A percentile compares a stretch with the other conserved stretches of the same genome.
phyloP scores from a whole-genome alignment of 257 asterid genomes.

The Rubia yunnanensis region DNA sequence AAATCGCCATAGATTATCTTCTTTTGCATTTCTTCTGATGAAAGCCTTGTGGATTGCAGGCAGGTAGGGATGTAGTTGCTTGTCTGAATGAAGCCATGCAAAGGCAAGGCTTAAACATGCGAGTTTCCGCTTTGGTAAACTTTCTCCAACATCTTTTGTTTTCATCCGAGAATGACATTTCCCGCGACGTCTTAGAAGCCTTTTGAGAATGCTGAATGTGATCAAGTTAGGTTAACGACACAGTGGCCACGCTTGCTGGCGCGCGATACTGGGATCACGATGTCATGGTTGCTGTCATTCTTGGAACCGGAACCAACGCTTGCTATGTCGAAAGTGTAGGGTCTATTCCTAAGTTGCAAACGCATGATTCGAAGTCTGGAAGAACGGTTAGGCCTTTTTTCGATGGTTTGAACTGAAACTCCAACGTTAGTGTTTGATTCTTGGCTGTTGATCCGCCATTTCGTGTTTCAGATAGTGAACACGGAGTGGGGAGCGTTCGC shows the following conservation, averaged over 20 bases:
- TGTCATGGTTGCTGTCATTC: slow-evolving; percentile 74
- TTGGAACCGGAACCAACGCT: slow-evolving; percentile 78
- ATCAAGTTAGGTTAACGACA: slow-evolving; percentile 66
- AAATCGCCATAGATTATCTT: background rate
- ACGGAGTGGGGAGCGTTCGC: slow-evolving; percentile 84
- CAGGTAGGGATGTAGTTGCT: slow-evolving; percentile 69
- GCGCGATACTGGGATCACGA: slow-evolving; percentile 73
- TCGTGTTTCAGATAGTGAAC: slow-evolving; percentile 45
- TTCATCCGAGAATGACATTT: slow-evolving; percentile 1
- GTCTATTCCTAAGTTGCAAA: slow-evolving; percentile 49
- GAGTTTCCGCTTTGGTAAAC: slow-evolving; percentile 66
- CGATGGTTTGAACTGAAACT: background rate
- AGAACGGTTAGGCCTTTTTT: slow-evolving; percentile 30
- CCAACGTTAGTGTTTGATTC: background rate
- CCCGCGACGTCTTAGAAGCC: background rate
- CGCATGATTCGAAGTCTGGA: slow-evolving; percentile 30
- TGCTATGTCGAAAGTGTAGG: slow-evolving; percentile 55
- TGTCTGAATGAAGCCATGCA: slow-evolving; percentile 73
- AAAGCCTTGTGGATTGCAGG: slow-evolving; percentile 28
- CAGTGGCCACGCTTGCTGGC: slow-evolving; percentile 80
- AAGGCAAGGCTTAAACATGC: slow-evolving; percentile 54
- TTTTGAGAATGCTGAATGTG: slow-evolving; percentile 8
- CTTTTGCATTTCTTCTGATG: slow-evolving; percentile 9
- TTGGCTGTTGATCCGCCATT: background rate
- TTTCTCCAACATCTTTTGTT: slow-evolving; percentile 3